Evolutionary conservation across 371 early-diverging fungal genomes (phyloP), one percentile per base, ranked within the genome.

Genomic region (Rhizopus delemar): DNA sequence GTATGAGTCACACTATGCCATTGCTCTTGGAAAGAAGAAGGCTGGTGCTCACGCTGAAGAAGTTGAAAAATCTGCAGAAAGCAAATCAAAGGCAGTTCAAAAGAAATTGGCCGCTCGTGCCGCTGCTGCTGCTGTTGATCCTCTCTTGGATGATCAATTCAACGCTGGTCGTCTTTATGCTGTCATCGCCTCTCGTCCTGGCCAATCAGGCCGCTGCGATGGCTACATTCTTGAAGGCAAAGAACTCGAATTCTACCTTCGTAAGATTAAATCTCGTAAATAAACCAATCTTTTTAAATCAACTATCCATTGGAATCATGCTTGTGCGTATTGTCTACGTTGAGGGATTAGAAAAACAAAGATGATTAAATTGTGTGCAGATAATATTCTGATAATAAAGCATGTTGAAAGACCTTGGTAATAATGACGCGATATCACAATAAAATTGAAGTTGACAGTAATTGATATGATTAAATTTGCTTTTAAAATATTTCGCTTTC

Each of bases 201-300:
- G 99, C 66, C 99, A 99, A 86, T 89, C 90, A 65, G 99, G 99
- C 68, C 93, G 94, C 70, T 87, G 90, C 65, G 98, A 98, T 77
- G 99, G 99, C 51, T 95, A 97, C 87, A 91, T 99, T 66, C 88
- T 99, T 56, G 99, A 99, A 82, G 99, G 99, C 66, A 93, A 95
- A 75, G 96, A 97, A 83, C 92, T 97, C 59, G 90, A 94, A 54
- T 97, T 97, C 88, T 97, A 97, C 85, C 66, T 90, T 74, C 84
- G 88, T 65, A 93, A 92, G 86, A 84, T 96, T 79, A 93, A 93
- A 86, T 53, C 54, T 43, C 41, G 75, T 67, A 66, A 60, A 50
- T 12, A 55, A 53, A 54, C 2, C 22, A 22, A 22, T 2, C 22
- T 22, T 22, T 45, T 51, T 51, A 16, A n/a, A 51, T 51, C 35